Percentiles rank a stretch among this genome's conserved stretches.
Evolutionary conservation across 169 alveolate genomes (phyloP).

Genomic region (Plasmodium cynomolgi): DNA sequence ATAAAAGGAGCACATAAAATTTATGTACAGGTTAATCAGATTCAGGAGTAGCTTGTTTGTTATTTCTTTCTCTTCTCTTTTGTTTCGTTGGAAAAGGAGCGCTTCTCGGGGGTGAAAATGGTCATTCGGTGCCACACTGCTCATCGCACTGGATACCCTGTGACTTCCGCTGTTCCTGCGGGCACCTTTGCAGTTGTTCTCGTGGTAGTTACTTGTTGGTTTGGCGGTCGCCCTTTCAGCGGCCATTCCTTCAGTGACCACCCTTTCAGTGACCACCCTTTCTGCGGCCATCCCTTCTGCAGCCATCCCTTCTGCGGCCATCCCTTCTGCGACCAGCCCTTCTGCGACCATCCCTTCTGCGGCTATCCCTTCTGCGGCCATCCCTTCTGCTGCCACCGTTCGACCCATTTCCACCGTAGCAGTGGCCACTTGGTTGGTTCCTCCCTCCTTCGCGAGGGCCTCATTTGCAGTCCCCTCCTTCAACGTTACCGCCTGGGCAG

Average conservation of each 20-base stretch:
- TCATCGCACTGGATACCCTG: neutral
- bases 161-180: neutral
- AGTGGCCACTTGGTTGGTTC: neutral
- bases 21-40: constrained; percentile 55
- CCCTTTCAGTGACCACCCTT: neutral
- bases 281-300: neutral
- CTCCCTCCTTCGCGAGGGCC: neutral
- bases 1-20: constrained; percentile 47
- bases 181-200: neutral
- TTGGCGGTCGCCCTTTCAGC: neutral
- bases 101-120: neutral
- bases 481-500: neutral
- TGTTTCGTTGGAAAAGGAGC: neutral
- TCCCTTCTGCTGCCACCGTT: neutral
- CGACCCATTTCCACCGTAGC: neutral
- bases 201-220: neutral
- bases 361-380: neutral
- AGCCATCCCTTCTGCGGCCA: neutral
- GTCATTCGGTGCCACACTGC: neutral
- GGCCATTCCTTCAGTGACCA: neutral
- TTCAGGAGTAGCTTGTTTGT: constrained; percentile 29
- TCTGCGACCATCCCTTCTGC: neutral
- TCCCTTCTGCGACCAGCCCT: neutral
- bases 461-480: neutral
- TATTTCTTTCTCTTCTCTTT: constrained; percentile 22